phyloP scores from a whole-genome alignment of 1,284 basidiomycete species.

The Trametes hirsuta region DNA sequence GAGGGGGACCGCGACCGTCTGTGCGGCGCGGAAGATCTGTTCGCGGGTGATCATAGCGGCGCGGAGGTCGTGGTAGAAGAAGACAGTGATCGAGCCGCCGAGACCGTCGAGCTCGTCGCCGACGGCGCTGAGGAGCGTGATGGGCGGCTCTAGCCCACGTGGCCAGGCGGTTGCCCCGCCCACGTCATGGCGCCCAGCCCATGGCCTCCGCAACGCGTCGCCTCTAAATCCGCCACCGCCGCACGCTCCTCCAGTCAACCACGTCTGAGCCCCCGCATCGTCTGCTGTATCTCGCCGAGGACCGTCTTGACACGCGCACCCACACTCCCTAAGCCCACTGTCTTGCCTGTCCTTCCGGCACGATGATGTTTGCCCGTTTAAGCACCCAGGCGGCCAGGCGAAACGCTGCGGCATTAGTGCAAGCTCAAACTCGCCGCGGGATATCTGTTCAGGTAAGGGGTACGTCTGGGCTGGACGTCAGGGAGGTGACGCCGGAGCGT shows the following conservation, averaged over 20 bases:
- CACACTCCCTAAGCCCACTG: background rate
- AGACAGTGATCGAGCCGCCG: constrained; percentile 11
- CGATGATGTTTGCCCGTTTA: constrained; percentile 37
- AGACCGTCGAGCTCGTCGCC: constrained; percentile 7
- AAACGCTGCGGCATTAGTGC: constrained; percentile 27
- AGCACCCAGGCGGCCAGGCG: constrained; percentile 32
- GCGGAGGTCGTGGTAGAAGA: background rate
- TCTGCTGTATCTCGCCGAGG: background rate
- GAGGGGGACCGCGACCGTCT: constrained; percentile 28
- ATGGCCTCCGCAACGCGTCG: constrained; percentile 11
- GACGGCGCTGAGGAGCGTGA: background rate
- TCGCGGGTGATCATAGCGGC: constrained; percentile 22
- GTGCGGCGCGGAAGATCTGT: constrained; percentile 20
- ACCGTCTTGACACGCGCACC: too few relatives aligned
- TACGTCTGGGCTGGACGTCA: constrained; percentile 14
- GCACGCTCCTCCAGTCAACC: constrained; percentile 5
- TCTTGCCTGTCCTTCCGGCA: background rate
- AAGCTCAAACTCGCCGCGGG: constrained; percentile 38
- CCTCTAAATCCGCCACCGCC: constrained; percentile 11
- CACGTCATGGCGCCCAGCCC: constrained; percentile 27
- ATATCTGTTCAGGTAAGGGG: constrained; percentile 65
- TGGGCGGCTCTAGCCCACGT: constrained; percentile 12
- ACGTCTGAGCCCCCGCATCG: background rate
- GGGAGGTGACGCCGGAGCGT: constrained; percentile 20
- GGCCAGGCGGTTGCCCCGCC: constrained; percentile 29